Conservation (phyloP, 1,139 yeast species). For the Nakaseomyces delphensis region DNA sequence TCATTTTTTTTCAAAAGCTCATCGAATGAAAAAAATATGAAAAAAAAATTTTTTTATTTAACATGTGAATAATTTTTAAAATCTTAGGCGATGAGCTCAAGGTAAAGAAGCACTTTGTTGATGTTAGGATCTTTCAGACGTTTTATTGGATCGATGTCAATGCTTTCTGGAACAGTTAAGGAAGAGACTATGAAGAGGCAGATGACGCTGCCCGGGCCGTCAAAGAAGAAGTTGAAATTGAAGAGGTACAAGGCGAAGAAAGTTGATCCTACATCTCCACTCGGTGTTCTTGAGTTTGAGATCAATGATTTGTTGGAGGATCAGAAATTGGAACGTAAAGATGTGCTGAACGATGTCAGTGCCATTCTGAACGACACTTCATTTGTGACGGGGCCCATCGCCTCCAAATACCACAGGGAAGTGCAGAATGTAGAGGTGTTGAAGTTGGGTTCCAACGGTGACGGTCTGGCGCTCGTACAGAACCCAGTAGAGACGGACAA, state of each 20-base stretch:
- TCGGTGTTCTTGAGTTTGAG: constrained; percentile 72
- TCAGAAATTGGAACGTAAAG: constrained; percentile 38
- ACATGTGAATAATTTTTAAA: too few species aligned
- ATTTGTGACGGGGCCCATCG: constrained; percentile 34
- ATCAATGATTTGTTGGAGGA: constrained; percentile 50
- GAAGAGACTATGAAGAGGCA: constrained; percentile 6
- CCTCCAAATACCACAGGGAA: constrained; percentile 44
- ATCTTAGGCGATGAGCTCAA: too few species aligned
- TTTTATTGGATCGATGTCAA: background rate
- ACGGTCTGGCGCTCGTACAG: constrained; percentile 55
- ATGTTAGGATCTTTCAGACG: background rate
- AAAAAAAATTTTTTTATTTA: too few species aligned
- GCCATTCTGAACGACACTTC: constrained; percentile 54
- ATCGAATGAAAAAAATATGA: too few species aligned
- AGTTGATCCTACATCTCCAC: constrained; percentile 68
- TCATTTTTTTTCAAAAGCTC: too few species aligned
- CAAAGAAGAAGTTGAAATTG: constrained; percentile 30
- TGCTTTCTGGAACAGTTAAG: background rate
- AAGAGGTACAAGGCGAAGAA: constrained; percentile 51
- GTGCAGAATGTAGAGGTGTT: constrained; percentile 51
- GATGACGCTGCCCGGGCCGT: constrained; percentile 6
- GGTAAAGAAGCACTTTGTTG: too few species aligned
- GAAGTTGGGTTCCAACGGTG: constrained; percentile 67
- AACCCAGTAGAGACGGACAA: constrained; percentile 43
- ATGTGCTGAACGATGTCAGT: constrained; percentile 55